Evolutionary conservation across 2,329 filamentous ascomycete genomes (phyloP).

Genomic region (Venturia effusa): DNA sequence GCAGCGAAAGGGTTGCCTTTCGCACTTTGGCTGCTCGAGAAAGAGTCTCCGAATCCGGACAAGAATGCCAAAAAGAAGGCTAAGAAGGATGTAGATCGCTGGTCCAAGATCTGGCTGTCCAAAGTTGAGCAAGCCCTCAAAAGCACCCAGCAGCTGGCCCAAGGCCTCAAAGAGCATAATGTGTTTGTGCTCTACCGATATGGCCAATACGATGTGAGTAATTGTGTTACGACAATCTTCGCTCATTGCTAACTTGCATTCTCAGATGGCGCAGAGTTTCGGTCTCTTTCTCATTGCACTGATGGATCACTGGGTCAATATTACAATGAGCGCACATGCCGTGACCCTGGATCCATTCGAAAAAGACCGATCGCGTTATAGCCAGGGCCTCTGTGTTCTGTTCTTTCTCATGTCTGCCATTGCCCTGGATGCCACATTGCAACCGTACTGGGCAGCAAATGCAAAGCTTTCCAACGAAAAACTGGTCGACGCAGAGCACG

Average conservation of each 20-base stretch:
- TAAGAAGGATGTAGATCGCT: background rate
- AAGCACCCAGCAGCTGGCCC: background rate
- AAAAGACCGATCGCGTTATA: background rate
- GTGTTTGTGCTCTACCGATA: constrained; percentile 1
- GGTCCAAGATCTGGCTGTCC: constrained; percentile 1
- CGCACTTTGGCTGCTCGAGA: constrained; percentile 3
- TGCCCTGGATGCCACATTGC: background rate
- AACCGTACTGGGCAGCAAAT: constrained; percentile 1
- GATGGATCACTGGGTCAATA: constrained; percentile 4
- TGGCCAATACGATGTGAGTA: constrained; percentile 3
- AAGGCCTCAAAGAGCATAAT: constrained; percentile 3
- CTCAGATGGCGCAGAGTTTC: constrained; percentile 1
- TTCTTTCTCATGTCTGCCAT: constrained; percentile 5
- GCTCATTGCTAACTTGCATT: background rate
- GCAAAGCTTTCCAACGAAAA: background rate
- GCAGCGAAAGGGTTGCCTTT: background rate
- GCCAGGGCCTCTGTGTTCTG: background rate
- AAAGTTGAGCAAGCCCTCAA: constrained; percentile 2
- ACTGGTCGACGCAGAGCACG: constrained; percentile 3
- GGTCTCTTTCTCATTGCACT: constrained; percentile 4
- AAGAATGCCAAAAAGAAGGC: constrained; percentile 4
- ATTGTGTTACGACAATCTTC: background rate
- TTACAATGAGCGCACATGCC: constrained; percentile 1
- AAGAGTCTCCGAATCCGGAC: background rate
- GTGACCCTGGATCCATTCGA: background rate